Evolutionary conservation across 768 basidiomycete species (phyloP).

Genomic region (Xanthoconium stramineum): DNA sequence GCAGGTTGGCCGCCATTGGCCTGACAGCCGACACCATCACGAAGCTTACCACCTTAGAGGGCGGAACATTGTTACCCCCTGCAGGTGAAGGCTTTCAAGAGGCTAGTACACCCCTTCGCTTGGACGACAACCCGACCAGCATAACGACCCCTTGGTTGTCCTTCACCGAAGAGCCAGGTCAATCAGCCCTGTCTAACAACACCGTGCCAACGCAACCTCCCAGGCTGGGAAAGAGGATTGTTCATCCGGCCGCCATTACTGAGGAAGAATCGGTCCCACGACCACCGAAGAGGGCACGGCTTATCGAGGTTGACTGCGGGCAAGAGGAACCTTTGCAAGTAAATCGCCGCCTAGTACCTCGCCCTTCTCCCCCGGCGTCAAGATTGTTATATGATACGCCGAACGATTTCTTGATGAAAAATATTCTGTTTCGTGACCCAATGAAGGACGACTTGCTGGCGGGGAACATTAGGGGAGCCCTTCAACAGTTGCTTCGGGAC

Average conservation of each 20-base stretch:
- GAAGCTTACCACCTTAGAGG: too few relatives aligned
- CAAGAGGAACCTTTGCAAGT: not conserved
- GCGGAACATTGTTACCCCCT: too few relatives aligned
- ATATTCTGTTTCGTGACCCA: not conserved
- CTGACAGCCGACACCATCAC: too few relatives aligned
- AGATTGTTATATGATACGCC: not conserved
- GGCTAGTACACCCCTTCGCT: too few relatives aligned
- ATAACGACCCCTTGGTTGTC: too few relatives aligned
- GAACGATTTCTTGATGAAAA: not conserved
- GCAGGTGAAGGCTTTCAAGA: too few relatives aligned
- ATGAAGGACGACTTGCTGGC: not conserved
- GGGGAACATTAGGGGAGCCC: not conserved
- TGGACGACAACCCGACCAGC: too few relatives aligned
- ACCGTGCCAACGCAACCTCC: not conserved
- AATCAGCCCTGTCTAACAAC: too few relatives aligned
- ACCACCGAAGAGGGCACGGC: not conserved
- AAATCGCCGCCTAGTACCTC: not conserved
- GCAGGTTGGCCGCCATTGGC: too few relatives aligned
- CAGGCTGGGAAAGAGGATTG: not conserved
- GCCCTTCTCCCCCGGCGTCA: not conserved
- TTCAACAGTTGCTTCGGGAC: not conserved
- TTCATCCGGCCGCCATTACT: not conserved
- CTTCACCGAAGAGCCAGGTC: too few relatives aligned
- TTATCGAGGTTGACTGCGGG: not conserved
- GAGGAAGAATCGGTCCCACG: not conserved